Evolutionary conservation across 352 stramenopile species (phyloP).

Genomic region (Elongisporangium anandrum): DNA sequence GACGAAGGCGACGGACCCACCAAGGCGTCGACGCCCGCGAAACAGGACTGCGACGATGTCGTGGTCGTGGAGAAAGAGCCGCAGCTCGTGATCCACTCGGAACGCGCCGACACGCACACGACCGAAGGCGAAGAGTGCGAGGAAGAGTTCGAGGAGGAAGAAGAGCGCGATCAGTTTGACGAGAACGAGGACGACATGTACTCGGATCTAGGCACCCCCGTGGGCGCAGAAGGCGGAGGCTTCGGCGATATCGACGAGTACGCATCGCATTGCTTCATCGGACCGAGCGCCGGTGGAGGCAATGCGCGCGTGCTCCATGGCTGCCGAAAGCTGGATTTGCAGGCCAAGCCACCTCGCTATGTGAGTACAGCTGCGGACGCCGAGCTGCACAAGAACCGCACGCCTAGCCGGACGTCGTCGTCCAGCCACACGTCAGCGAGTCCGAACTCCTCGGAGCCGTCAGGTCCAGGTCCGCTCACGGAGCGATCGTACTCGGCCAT

Average conservation of each 20-base stretch:
- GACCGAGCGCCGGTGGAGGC: conserved; percentile 44
- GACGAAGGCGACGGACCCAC: neutral
- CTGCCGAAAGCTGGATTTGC: conserved; percentile 53
- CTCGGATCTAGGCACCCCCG: conserved; percentile 52
- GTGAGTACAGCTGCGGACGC: conserved; percentile 27
- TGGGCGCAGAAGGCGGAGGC: conserved; percentile 37
- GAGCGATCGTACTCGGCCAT: conserved; percentile 30
- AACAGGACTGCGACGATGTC: neutral
- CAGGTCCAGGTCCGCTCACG: conserved; percentile 7
- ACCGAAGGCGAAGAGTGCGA: conserved; percentile 11
- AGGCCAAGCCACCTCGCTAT: conserved; percentile 63
- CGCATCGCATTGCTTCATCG: conserved; percentile 60
- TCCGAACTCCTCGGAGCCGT: conserved; percentile 16
- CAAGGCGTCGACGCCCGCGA: neutral
- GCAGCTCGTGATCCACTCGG: neutral
- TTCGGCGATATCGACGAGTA: conserved; percentile 57
- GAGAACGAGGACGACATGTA: conserved; percentile 19
- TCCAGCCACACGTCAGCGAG: conserved; percentile 37
- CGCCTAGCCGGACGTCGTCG: conserved; percentile 19
- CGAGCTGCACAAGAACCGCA: conserved; percentile 2
- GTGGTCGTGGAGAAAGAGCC: neutral
- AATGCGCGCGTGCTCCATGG: conserved; percentile 46
- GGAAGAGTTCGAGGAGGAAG: conserved; percentile 12
- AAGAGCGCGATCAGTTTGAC: conserved; percentile 11
- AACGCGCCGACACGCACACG: neutral